These are phyloP conservation scores for Backusella parvicylindrica DNA, from an alignment of 192 early-diverging fungal species.

Conservation along the genomic window DNA sequence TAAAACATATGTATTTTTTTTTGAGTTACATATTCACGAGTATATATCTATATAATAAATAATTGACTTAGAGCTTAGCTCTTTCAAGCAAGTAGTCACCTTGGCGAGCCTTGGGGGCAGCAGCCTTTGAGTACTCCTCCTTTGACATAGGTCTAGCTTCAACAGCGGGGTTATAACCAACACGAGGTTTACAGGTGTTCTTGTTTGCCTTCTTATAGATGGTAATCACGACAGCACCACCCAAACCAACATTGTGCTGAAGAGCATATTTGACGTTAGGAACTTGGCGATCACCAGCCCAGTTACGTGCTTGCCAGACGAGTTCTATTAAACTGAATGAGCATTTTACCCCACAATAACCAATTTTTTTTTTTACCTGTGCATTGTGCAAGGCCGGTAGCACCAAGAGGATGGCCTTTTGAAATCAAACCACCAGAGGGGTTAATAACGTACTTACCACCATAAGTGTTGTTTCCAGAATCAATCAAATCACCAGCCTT, in stretches of 20 bases:
- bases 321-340: slow-evolving; percentile 28
- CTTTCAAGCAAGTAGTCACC: neutral
- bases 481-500: slow-evolving; percentile 61
- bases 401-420: slow-evolving; percentile 74
- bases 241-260: slow-evolving; percentile 73
- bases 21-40: neutral
- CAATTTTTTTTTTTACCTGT: slow-evolving; percentile 40
- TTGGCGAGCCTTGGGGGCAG: slow-evolving; percentile 1
- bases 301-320: slow-evolving; percentile 58
- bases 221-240: slow-evolving; percentile 68
- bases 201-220: slow-evolving; percentile 43
- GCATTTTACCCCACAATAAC: neutral
- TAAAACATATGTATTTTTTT: neutral
- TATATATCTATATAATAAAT: neutral
- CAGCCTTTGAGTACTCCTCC: slow-evolving; percentile 49
- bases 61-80: slow-evolving; percentile 25
- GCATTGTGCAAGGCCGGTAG: slow-evolving; percentile 78
- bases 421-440: slow-evolving; percentile 71
- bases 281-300: slow-evolving; percentile 66
- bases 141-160: slow-evolving; percentile 55
- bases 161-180: slow-evolving; percentile 55
- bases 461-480: slow-evolving; percentile 51
- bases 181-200: slow-evolving; percentile 26
- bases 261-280: slow-evolving; percentile 59
- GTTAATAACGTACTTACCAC: slow-evolving; percentile 66